Conservation (phyloP, 179 eudicot species). For the Heliamphora pulchella region DNA sequence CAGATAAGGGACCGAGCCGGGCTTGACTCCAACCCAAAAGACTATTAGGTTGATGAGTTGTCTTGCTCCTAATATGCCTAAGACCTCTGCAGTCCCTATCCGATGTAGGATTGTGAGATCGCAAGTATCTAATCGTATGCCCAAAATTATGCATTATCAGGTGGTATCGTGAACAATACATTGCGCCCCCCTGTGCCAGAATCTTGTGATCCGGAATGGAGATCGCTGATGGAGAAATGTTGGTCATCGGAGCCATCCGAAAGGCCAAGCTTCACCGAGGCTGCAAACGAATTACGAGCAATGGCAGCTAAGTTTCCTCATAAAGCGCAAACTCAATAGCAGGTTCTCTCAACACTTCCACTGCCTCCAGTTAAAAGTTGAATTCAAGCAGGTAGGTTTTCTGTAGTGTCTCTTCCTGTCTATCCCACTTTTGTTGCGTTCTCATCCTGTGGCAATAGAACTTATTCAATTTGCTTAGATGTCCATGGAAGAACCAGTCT, state of each 20-base stretch:
- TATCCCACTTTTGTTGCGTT: background rate
- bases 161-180: slow-evolving; percentile 95
- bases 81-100: too few species aligned
- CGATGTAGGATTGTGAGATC: too few species aligned
- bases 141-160: slow-evolving; percentile 24
- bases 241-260: slow-evolving; percentile 88
- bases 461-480: background rate
- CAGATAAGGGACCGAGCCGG: too few species aligned
- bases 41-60: too few species aligned
- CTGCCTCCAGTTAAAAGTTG: slow-evolving; percentile 23
- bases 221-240: slow-evolving; percentile 80
- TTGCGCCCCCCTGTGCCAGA: slow-evolving; percentile 81
- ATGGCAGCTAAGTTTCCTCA: slow-evolving; percentile 64
- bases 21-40: too few species aligned
- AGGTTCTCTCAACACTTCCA: background rate
- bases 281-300: slow-evolving; percentile 60
- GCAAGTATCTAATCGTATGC: background rate
- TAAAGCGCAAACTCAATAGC: slow-evolving; percentile 43
- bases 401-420: background rate
- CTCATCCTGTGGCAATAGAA: background rate
- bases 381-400: background rate
- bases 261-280: slow-evolving; percentile 76
- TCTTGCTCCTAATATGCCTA: too few species aligned
- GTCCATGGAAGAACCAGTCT: background rate
- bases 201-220: slow-evolving; percentile 76